Evolutionary conservation across 1,139 yeast species (phyloP).

Genomic region (Maudiozyma humilis): DNA sequence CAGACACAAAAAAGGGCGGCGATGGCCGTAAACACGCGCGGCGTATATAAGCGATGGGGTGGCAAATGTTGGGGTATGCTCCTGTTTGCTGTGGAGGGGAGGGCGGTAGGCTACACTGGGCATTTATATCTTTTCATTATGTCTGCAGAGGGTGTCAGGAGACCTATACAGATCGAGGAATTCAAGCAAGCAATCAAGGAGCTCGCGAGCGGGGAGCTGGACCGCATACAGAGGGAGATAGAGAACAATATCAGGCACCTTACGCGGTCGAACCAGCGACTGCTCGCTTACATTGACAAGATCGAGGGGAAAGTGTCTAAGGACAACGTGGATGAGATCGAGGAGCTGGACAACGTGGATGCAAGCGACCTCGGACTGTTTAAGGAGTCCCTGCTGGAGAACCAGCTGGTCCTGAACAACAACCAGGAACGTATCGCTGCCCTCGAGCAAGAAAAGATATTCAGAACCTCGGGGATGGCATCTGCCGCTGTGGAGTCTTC

Average conservation of each 20-base stretch:
- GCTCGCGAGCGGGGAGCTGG: conserved; percentile 29
- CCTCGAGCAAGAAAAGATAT: conserved; percentile 29
- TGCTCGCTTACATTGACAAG: conserved; percentile 28
- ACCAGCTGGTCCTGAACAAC: conserved; percentile 32
- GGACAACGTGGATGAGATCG: conserved; percentile 19
- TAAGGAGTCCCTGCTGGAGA: conserved; percentile 33
- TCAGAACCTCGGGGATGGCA: conserved; percentile 9
- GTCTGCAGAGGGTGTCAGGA: conserved; percentile 22
- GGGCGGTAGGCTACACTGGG: too few species aligned
- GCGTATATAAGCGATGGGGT: too few species aligned
- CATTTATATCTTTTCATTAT: conserved; percentile 9
- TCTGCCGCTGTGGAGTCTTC: too few species aligned
- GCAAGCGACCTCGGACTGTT: conserved; percentile 29
- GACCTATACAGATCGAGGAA: conserved; percentile 35
- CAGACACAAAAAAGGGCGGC: too few species aligned
- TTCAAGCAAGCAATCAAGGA: conserved; percentile 33
- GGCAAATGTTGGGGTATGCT: too few species aligned
- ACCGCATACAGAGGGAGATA: conserved; percentile 25
- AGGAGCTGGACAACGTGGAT: conserved; percentile 22
- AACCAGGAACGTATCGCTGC: conserved; percentile 32
- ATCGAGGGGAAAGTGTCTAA: conserved; percentile 20
- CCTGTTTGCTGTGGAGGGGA: too few species aligned
- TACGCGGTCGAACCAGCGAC: conserved; percentile 31
- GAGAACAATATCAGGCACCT: conserved; percentile 32
- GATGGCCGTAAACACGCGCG: too few species aligned